Evolutionary conservation across 805 yeast genomes (phyloP).

Genomic region (Ogataea glucozyma): DNA sequence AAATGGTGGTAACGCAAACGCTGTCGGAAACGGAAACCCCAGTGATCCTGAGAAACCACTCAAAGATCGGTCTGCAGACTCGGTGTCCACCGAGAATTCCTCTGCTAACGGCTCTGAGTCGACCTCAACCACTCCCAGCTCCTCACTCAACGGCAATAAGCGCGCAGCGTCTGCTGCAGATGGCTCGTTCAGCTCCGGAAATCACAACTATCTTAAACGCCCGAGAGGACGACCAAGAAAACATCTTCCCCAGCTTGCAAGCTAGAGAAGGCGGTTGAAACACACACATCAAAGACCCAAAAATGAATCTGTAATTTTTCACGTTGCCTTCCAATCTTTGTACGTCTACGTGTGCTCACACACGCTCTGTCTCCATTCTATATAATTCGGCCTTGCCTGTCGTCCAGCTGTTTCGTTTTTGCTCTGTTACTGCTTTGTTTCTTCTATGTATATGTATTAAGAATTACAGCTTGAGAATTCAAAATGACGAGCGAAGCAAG

Average conservation of each 20-base stretch:
- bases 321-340: too few species aligned
- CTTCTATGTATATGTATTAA: background rate
- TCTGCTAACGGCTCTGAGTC: conserved; percentile 7
- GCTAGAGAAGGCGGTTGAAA: background rate
- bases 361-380: background rate
- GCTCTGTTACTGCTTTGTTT: background rate
- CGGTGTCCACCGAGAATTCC: conserved; percentile 3
- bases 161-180: conserved; percentile 14
- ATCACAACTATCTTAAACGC: conserved; percentile 26
- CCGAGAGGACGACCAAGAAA: conserved; percentile 32
- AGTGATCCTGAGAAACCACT: conserved; percentile 3
- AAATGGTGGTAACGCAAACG: too few species aligned
- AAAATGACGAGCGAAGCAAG: background rate
- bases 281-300: background rate
- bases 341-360: background rate
- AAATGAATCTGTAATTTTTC: too few species aligned
- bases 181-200: conserved; percentile 1
- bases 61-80: conserved; percentile 5
- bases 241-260: conserved; percentile 12
- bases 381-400: too few species aligned
- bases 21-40: too few species aligned
- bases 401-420: background rate
- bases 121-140: conserved; percentile 1
- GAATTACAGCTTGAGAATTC: background rate
- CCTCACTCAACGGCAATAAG: conserved; percentile 7